Percentiles rank a stretch among this genome's conserved stretches.
phyloP scores from a whole-genome alignment of 2,329 filamentous ascomycete species.

The Diaporthe amygdali region DNA sequence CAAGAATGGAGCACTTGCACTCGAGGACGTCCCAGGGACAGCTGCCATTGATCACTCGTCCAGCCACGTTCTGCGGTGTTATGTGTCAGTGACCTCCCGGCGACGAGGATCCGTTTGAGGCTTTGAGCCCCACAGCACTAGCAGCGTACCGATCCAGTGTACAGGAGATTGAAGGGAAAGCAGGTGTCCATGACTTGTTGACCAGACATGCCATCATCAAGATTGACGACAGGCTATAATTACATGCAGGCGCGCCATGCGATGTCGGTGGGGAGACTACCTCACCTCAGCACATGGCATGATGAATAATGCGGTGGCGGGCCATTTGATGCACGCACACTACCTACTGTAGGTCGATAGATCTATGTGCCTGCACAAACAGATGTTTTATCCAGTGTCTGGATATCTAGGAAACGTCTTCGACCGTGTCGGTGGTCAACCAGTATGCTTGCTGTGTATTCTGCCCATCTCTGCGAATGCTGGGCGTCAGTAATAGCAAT shows the following conservation, averaged over 20 bases:
- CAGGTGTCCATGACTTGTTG: background rate
- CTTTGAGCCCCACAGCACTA: background rate
- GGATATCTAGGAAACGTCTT: background rate
- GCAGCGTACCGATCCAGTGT: background rate
- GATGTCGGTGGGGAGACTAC: background rate
- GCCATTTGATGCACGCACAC: background rate
- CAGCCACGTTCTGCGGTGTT: no score
- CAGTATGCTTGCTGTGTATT: background rate
- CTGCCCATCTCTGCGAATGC: background rate
- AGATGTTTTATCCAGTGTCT: background rate
- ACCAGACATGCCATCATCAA: slow-evolving; percentile 3
- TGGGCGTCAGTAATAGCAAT: background rate
- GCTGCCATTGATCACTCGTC: no score
- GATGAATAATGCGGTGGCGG: slow-evolving; percentile 16
- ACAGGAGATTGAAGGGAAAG: slow-evolving; percentile 13
- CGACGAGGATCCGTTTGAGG: background rate
- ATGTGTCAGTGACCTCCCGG: background rate
- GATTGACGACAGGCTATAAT: slow-evolving; percentile 1
- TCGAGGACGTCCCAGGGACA: background rate
- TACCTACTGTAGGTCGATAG: background rate
- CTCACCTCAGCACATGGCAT: slow-evolving; percentile 5
- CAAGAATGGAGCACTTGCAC: background rate
- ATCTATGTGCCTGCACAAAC: no score
- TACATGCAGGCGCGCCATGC: slow-evolving; percentile 13
- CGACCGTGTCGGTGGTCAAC: background rate